Conservation (phyloP, 345 rosid genomes). For the Brassica juncea region DNA sequence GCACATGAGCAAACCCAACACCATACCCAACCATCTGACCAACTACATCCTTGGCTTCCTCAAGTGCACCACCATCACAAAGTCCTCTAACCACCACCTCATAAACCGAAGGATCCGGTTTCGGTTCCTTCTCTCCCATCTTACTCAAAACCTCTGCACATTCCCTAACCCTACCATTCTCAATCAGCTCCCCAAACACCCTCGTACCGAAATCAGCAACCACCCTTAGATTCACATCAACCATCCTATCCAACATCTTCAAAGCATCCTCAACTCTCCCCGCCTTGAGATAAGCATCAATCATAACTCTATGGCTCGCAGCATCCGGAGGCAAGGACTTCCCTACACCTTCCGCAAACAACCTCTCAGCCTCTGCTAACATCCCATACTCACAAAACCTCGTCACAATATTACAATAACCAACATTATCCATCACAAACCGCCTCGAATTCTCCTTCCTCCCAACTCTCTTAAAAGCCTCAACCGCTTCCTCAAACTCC, state of each 20-base stretch:
- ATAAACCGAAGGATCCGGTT: conserved; percentile 79
- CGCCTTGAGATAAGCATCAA: conserved; percentile 72
- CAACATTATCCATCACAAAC: conserved; percentile 81
- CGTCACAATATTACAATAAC: conserved; percentile 70
- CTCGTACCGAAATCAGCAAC: conserved; percentile 76
- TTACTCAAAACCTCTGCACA: conserved; percentile 65
- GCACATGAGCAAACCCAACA: conserved; percentile 64
- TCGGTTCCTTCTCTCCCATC: conserved; percentile 93
- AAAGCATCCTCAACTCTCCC: conserved; percentile 74
- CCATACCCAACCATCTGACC: conserved; percentile 68
- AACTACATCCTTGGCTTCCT: conserved; percentile 50
- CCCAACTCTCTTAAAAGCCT: conserved; percentile 71
- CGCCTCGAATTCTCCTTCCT: conserved; percentile 67
- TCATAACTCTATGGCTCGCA: conserved; percentile 62
- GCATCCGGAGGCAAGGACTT: conserved; percentile 81
- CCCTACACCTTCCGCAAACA: conserved; percentile 55
- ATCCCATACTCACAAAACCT: conserved; percentile 76
- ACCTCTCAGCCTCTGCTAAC: conserved; percentile 70
- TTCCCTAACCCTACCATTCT: conserved; percentile 74
- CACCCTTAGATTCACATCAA: conserved; percentile 73
- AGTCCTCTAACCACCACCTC: conserved; percentile 86
- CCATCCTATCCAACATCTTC: conserved; percentile 64
- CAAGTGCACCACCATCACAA: conserved; percentile 66
- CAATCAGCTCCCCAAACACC: conserved; percentile 68
- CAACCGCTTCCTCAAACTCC: conserved; percentile 57